Percentiles rank a stretch among this genome's conserved stretches.
Conservation (phyloP, 164 flowering plant species). For the Chimonanthus salicifolius region DNA sequence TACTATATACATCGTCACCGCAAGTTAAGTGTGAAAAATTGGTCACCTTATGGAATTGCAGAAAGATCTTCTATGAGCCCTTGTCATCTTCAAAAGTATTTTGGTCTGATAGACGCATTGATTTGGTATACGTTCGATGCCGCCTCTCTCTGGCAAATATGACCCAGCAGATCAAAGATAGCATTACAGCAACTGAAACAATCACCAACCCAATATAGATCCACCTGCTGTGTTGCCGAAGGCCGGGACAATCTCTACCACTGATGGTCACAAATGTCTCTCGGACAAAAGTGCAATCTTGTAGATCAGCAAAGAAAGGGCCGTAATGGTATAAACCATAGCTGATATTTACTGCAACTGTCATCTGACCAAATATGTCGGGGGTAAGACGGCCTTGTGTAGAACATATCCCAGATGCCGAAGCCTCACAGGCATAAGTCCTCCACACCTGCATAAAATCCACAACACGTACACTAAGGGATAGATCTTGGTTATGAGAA, state of each 20-base stretch:
- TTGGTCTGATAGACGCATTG: neutral
- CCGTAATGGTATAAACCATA: slow-evolving; percentile 54
- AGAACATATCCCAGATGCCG: slow-evolving; percentile 31
- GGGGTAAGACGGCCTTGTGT: slow-evolving; percentile 77
- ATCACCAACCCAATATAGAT: slow-evolving; percentile 61
- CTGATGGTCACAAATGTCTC: slow-evolving; percentile 46
- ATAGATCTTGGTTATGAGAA: too few species aligned
- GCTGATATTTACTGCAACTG: slow-evolving; percentile 60
- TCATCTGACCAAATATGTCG: slow-evolving; percentile 41
- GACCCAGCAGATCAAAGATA: slow-evolving; percentile 83
- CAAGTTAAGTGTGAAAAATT: neutral
- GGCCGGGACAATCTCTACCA: slow-evolving; percentile 49
- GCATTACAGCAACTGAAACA: slow-evolving; percentile 83
- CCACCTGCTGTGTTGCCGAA: slow-evolving; percentile 46
- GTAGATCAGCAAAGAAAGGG: slow-evolving; percentile 57
- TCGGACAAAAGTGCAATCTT: slow-evolving; percentile 79
- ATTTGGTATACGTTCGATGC: slow-evolving; percentile 62
- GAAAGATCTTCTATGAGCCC: neutral
- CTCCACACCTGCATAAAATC: slow-evolving; percentile 27
- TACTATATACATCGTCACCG: neutral
- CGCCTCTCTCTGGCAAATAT: slow-evolving; percentile 78
- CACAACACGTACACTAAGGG: neutral
- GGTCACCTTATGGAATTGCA: too few species aligned
- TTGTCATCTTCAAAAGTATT: neutral
- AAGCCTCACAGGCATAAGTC: slow-evolving; percentile 33